Base-by-base conservation (phyloP, 148 eudicot genomes). In the Rhododendron simsii region DNA sequence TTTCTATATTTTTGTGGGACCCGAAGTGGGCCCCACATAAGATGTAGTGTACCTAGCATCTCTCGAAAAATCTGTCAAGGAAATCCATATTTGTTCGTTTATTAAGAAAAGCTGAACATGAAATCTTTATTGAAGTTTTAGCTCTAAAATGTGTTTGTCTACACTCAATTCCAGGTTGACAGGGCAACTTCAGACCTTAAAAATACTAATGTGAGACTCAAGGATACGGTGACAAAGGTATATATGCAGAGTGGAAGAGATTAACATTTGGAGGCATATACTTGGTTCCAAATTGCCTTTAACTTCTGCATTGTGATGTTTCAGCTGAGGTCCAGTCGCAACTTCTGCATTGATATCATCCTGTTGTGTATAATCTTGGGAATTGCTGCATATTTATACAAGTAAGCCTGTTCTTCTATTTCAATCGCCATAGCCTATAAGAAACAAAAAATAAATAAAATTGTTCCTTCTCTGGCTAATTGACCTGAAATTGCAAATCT, bases 311-410 rank as follows among this genome's bases (percentile, higher is more conserved):
- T 71, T 74, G 39, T 83, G 21, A 23, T 84, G 9, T 88, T 90
- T 84, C 93, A 94, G 96, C 91, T 91, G 86, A 89, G 96, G 67
- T 90, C 93, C 76, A 94, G 93, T 87, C 94, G 93, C 84, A 94
- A 94, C 85, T 94, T 94, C 86, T 92, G 96, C 90, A 87, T 92
- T 26, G 96, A 93, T 76, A 90, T 93, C 80, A 83, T 91, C 74
- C 92, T 92, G 86, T 39, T 94, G 80, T 89, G 90, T 79, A 55
- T 94, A 69, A 91, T 94, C 81, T 86, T 94, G 35, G 94, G 96
- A 37, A 92, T 94, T 78, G 96, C 94, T 80, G 88, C 89, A 7
- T 94, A 91, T 89, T 83, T 94, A 69, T 94, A 94, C 92, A 92
- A 91, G 96, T 91, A 81, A 90, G 92, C 85, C 81, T 44, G 33